Base-by-base conservation (phyloP, 192 early-diverging fungal genomes). In the Spinellus fusiger region DNA sequence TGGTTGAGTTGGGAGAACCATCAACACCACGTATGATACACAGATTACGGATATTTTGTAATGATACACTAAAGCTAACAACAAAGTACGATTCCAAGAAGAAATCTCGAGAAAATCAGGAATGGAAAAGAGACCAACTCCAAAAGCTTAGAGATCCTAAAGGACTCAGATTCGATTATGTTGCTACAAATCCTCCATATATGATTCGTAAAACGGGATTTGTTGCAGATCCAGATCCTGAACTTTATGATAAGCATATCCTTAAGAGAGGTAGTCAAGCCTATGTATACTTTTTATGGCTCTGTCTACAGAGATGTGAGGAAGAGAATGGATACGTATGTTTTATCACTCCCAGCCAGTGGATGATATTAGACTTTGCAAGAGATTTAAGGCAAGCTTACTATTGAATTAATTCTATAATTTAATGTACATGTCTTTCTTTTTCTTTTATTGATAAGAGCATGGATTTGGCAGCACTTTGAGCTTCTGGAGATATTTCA, bases 161-260 rank as follows among this genome's bases (percentile, higher is more conserved):
- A 7, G 22, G 34, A n/a, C 64, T 81, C 15, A 74, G 69, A 37
- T 80, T 84, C 48, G 71, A 79, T 44, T 84, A 71, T 52, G 76
- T 84, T 38, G 82, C 81, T 15, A 84, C 82, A 29, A 84, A 84
- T 54, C 82, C 82, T 13, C 82, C 82, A 5, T 84, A 84, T 51
- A 79, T 83, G 76, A 83, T 80, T 18, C 64, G 81, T 47, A 80
- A 80, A 44, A 83, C 78, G 0, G 81, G 81, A 2, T 80, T 77
- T 23, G 75, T 80, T 18, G 68, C 76, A 3, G 68, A 71, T 5
- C 78, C 81, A 1, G 81, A 83, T 29, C 61, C 68, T 15, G 57
- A 65, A 7, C 58, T 84, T 4, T 84, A 76, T 37, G 80, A 84
- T 56, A 75, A 77, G 54, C 28, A 50, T 3, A 62, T 78, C 6